Evolutionary conservation across 2,329 filamentous ascomycete species (phyloP), one percentile per base, ranked within the genome.

Genomic region (Colletotrichum brevisporum): DNA sequence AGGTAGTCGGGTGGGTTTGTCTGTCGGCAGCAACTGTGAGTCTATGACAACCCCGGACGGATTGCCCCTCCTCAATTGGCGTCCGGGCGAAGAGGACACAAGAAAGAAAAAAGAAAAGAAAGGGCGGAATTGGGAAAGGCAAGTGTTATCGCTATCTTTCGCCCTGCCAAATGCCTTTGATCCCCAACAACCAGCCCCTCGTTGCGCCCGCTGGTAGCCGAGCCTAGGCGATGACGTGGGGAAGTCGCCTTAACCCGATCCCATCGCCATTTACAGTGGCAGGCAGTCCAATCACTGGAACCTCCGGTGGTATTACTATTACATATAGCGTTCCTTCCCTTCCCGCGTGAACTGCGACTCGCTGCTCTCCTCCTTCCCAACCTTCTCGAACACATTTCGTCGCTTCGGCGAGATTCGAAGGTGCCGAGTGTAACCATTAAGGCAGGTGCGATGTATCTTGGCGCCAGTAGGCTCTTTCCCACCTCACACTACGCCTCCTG

Each of bases 181-280:
- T 10, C 36, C 21, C 58, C 12, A 43, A 61, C 36, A 24, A 24
- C 2, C 31, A 36, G 48, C 59, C 48, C 66, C 57, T 60, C 57
- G 36, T 54, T 54, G 18, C 67, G 52, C 62, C 67, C 67, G 67
- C 26, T 27, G 67, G 8, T 69, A 69, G 56, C 67, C 67, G 67
- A 61, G 36, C 26, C 31, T 67, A 69, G 55, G 62, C 67, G 67
- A 69, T 69, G 63, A 67, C 67, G 63, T 69, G 62, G 61, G 61
- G 50, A 53, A 26, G 21, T 21, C 9, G 15, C 6, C n/a, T 51
- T 51, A 36, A 36, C 54, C 18, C 15, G 8, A 3, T 56, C 52
- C 52, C 52, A 63, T 43, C 43, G 27, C 43, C 24, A 12, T 15
- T 47, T 4, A 5, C 15, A 47, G 16, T 5, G 45, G 45, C 45